These are phyloP conservation scores for Tetraselmis chui DNA, from an alignment of 139 green algal genomes.

Conservation along the genomic window DNA sequence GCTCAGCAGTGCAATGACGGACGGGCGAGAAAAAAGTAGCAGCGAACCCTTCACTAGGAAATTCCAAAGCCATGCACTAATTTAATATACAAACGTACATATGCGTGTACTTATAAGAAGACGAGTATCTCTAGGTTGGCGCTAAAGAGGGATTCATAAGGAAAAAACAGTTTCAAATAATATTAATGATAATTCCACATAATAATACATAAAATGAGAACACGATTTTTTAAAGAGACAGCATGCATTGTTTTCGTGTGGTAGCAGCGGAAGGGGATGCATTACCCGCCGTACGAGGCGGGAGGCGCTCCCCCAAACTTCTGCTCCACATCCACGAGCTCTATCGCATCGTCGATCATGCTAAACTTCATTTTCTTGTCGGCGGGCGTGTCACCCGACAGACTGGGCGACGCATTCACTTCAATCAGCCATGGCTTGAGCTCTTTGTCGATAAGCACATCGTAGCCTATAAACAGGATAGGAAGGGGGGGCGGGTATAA, in stretches of 20 bases:
- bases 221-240: no score
- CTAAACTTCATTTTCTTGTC: slow-evolving; percentile 64
- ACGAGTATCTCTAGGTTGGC: not conserved
- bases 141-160: no score
- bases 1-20: slow-evolving; percentile 41
- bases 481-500: not conserved
- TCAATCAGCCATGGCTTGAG: slow-evolving; percentile 53
- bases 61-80: no score
- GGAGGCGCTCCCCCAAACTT: slow-evolving; percentile 11
- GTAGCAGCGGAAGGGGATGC: not conserved
- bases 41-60: not conserved
- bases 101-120: not conserved
- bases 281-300: not conserved
- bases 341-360: slow-evolving; percentile 56
- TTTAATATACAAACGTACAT: not conserved
- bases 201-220: no score
- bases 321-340: slow-evolving; percentile 3
- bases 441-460: slow-evolving; percentile 63
- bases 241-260: no score
- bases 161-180: no score
- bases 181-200: no score
- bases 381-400: slow-evolving; percentile 43
- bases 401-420: slow-evolving; percentile 64
- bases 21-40: not conserved
- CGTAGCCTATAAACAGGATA: slow-evolving; percentile 39